Evolutionary conservation across 768 basidiomycete genomes (phyloP).

Genomic region (Neoboletus brunneissimus): DNA sequence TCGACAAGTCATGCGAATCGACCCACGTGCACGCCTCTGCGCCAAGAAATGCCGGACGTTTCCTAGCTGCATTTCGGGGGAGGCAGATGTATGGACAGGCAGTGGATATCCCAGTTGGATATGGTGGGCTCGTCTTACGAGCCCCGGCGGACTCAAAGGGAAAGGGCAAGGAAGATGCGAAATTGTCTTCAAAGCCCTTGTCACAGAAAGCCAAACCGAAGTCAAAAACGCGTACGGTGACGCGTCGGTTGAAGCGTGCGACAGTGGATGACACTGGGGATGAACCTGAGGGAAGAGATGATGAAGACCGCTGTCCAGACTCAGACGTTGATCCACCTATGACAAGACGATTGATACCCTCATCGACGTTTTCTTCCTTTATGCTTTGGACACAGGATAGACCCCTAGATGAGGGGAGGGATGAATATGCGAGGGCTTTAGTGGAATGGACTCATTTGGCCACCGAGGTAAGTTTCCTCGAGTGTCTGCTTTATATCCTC

Average conservation of each 20-base stretch:
- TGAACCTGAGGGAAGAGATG: slow-evolving; percentile 23
- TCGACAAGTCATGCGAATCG: neutral
- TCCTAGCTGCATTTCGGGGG: slow-evolving; percentile 70
- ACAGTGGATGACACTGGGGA: slow-evolving; percentile 30
- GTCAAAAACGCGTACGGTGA: slow-evolving; percentile 8
- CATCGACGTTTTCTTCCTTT: slow-evolving; percentile 60
- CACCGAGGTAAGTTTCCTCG: slow-evolving; percentile 47
- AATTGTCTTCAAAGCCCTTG: neutral
- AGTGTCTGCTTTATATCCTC: too few species aligned
- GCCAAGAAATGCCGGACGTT: slow-evolving; percentile 15
- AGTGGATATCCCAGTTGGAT: slow-evolving; percentile 62
- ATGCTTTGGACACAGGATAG: slow-evolving; percentile 77
- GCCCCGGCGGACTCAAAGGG: slow-evolving; percentile 18
- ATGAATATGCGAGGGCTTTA: slow-evolving; percentile 69
- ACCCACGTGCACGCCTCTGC: neutral
- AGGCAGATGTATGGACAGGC: slow-evolving; percentile 67
- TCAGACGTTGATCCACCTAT: neutral
- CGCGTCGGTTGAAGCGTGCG: slow-evolving; percentile 23
- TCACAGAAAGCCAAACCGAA: slow-evolving; percentile 11
- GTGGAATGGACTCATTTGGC: slow-evolving; percentile 70
- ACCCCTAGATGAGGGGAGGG: slow-evolving; percentile 62
- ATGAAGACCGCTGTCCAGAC: slow-evolving; percentile 15
- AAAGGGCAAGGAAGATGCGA: slow-evolving; percentile 13
- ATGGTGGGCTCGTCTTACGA: slow-evolving; percentile 61
- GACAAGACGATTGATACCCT: slow-evolving; percentile 42